Evolutionary conservation across 495 filamentous ascomycete genomes (phyloP), one percentile per base, ranked within the genome.

Genomic region (Penicillium herquei): DNA sequence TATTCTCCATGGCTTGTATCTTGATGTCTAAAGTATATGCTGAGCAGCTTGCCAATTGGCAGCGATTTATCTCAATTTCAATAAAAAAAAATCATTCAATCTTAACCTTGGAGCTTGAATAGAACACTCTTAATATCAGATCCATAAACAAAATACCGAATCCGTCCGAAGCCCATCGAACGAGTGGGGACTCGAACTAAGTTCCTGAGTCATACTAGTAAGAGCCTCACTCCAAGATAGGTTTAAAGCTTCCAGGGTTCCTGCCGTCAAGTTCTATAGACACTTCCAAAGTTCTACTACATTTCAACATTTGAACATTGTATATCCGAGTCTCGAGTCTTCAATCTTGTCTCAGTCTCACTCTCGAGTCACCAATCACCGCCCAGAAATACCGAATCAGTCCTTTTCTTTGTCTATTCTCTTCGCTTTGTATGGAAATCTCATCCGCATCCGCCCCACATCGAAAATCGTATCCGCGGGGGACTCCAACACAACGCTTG

Each of bases 1-100:
- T 47, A 39, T 41, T 57, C 47, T 34, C 40, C 53, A 44, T 49
- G 39, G 54, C 48, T 60, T 52, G 31, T 46, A 52, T 49, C 40
- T 66, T 58, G 56, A 26, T 35, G 41, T 16, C 33, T 7, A 16
- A 48, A 18, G 31, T 51, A 55, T 52, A 49, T 41, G 33, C 44
- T 57, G 46, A 54, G 44, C 39, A 14, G 45, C 39, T 54, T 52
- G 35, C 33, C 37, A 37, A 44, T 26, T 3, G 34, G 40, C 13
- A 51, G 33, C 46, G 39, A 45, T 7, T 48, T 17, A 43, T 2
- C 26, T 33, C 35, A 41, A 32, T 26, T 48, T 32, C 17, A 18
- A 43, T 43, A 9, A 45, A 5, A 45, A 5, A 37, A 37, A 10
- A 9, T 37, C 12, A 37, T 37, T 6, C 34, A 37, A 37, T 10